phyloP scores from a whole-genome alignment of 345 rosid species.

The Populus pruinosa region DNA sequence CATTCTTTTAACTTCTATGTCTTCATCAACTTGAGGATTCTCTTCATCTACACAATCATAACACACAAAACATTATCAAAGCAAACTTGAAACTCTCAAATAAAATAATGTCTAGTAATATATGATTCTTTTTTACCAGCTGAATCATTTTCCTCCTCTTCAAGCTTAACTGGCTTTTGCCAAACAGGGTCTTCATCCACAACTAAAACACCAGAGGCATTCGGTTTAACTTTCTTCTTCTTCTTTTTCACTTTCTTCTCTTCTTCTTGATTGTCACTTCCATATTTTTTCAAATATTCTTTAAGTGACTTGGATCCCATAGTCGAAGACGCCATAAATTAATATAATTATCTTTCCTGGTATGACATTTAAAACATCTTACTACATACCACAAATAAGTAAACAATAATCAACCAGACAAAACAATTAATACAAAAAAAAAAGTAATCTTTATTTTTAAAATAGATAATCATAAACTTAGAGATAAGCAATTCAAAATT shows the following conservation, averaged over 20 bases:
- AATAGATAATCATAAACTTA: neutral
- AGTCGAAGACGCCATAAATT: constrained; percentile 36
- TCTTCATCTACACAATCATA: constrained; percentile 46
- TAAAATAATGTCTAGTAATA: neutral
- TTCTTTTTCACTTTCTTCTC: constrained; percentile 64
- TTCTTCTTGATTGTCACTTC: constrained; percentile 39
- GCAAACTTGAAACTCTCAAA: neutral
- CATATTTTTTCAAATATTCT: constrained; percentile 77
- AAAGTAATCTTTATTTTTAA: too few relatives aligned
- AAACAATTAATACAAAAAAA: too few relatives aligned
- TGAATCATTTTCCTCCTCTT: constrained; percentile 63
- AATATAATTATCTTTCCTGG: neutral
- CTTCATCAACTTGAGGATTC: constrained; percentile 74
- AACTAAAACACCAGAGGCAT: constrained; percentile 51
- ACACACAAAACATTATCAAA: neutral
- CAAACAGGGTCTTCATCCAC: constrained; percentile 92
- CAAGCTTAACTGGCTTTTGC: constrained; percentile 67
- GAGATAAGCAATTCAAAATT: neutral
- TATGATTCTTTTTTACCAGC: constrained; percentile 40
- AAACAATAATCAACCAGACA: too few relatives aligned
- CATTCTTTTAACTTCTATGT: constrained; percentile 84
- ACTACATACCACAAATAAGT: neutral
- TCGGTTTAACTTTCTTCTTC: constrained; percentile 46
- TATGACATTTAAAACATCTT: neutral
- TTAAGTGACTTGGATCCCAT: constrained; percentile 46